These are phyloP conservation scores for Calocybe cyanea DNA, from an alignment of 768 basidiomycete species.

Conservation along the genomic window DNA sequence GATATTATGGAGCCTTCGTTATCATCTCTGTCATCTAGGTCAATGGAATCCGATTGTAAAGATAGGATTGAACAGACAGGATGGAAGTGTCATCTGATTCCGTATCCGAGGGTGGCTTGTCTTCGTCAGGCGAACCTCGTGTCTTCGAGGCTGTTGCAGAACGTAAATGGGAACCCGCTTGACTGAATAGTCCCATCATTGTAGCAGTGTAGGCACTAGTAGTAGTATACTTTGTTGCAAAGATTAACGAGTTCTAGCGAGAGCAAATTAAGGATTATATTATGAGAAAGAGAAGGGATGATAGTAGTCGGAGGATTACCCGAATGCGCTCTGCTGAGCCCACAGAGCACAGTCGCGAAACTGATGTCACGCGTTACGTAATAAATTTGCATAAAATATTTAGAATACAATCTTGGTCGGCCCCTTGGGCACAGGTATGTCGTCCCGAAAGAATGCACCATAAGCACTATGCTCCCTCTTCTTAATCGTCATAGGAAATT, in stretches of 20 bases:
- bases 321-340: no score
- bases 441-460: conserved; percentile 80
- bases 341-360: background rate
- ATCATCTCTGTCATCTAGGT: conserved; percentile 66
- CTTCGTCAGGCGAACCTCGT: conserved; percentile 61
- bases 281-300: background rate
- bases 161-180: conserved; percentile 59
- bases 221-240: background rate
- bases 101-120: conserved; percentile 75
- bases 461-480: conserved; percentile 91
- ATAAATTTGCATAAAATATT: conserved; percentile 13
- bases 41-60: conserved; percentile 30
- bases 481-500: conserved; percentile 96
- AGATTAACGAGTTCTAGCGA: no score
- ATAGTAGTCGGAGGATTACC: no score
- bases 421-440: conserved; percentile 52
- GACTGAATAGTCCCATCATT: conserved; percentile 82
- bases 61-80: conserved; percentile 52
- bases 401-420: conserved; percentile 81
- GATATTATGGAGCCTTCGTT: conserved; percentile 89
- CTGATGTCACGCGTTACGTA: conserved; percentile 18
- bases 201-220: conserved; percentile 4
- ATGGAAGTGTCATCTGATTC: conserved; percentile 89
- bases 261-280: background rate
- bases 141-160: conserved; percentile 53